A percentile compares a stretch with the other conserved stretches of the same genome.
Conservation (phyloP, 768 basidiomycete genomes). For the Hemileccinum impolitum region DNA sequence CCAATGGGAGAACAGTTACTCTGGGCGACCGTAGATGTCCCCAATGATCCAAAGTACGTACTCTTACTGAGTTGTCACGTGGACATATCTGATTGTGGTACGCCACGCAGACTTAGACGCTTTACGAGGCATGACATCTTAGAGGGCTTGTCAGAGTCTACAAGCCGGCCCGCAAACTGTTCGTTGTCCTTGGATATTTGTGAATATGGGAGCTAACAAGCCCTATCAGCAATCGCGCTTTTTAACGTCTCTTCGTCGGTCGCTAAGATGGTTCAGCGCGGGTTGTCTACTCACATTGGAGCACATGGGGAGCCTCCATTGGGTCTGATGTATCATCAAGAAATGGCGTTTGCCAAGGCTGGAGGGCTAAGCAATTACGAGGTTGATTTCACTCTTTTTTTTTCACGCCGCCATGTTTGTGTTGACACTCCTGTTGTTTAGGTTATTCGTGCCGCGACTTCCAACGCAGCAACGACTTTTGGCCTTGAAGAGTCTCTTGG, state of each 20-base stretch:
- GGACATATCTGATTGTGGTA: neutral
- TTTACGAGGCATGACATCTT: conserved; percentile 66
- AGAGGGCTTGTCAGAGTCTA: conserved; percentile 58
- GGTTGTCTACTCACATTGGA: conserved; percentile 62
- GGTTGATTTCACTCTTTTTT: conserved; percentile 33
- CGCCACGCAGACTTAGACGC: conserved; percentile 47
- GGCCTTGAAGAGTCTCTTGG: conserved; percentile 62
- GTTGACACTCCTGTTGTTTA: conserved; percentile 21
- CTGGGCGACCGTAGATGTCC: conserved; percentile 64
- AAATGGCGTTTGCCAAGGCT: conserved; percentile 60
- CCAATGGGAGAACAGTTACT: conserved; percentile 62
- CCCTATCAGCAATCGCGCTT: conserved; percentile 49
- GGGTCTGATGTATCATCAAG: conserved; percentile 74
- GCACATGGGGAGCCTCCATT: conserved; percentile 73
- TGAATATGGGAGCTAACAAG: neutral
- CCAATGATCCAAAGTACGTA: conserved; percentile 63
- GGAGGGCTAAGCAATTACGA: conserved; percentile 73
- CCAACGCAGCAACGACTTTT: conserved; percentile 59
- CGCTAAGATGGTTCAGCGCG: conserved; percentile 64
- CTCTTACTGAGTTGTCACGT: neutral
- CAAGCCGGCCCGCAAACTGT: conserved; percentile 58
- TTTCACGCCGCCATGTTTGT: neutral
- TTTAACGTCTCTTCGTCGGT: conserved; percentile 69
- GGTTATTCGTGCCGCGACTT: conserved; percentile 69
- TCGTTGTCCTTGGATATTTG: conserved; percentile 17